These are phyloP conservation scores for Cryptococcus sp. DNA, from an alignment of 1,284 basidiomycete genomes.

Conservation along the genomic window DNA sequence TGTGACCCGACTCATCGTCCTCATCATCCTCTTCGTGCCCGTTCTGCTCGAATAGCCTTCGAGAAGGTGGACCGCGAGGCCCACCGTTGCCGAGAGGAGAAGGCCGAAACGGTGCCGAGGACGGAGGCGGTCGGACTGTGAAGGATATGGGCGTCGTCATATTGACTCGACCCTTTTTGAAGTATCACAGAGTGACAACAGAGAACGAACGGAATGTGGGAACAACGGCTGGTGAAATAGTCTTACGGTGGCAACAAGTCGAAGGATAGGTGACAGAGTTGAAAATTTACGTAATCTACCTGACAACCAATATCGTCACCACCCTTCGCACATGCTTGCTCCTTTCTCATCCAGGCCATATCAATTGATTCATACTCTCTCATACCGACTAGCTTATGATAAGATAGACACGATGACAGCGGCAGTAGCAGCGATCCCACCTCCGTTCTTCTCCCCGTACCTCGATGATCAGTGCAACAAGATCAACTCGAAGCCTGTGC, in stretches of 20 bases:
- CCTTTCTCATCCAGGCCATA: conserved; percentile 1
- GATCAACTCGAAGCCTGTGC: conserved; percentile 85
- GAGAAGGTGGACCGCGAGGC: conserved; percentile 36
- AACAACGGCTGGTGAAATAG: too few species aligned
- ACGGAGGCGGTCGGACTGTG: conserved; percentile 45
- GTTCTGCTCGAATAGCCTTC: conserved; percentile 39
- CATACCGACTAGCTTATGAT: not conserved
- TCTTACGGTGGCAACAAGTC: too few species aligned
- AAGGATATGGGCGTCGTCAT: conserved; percentile 52
- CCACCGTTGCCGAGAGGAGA: conserved; percentile 34
- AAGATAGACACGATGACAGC: conserved; percentile 25
- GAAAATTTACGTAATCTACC: not conserved
- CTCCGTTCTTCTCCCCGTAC: conserved; percentile 77
- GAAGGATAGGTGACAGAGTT: not conserved
- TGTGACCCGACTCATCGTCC: conserved; percentile 24
- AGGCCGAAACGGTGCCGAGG: conserved; percentile 25
- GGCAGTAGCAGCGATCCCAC: conserved; percentile 61
- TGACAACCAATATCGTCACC: not conserved
- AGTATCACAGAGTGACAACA: not conserved
- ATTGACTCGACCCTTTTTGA: conserved; percentile 4
- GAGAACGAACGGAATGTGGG: too few species aligned
- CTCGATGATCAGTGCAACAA: conserved; percentile 84
- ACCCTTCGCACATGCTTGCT: not conserved
- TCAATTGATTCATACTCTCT: not conserved
- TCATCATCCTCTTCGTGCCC: conserved; percentile 45